A percentile compares a stretch with the other conserved stretches of the same genome.
phyloP scores from a whole-genome alignment of 768 basidiomycete species.

The Chalciporus pseudorubinellus region DNA sequence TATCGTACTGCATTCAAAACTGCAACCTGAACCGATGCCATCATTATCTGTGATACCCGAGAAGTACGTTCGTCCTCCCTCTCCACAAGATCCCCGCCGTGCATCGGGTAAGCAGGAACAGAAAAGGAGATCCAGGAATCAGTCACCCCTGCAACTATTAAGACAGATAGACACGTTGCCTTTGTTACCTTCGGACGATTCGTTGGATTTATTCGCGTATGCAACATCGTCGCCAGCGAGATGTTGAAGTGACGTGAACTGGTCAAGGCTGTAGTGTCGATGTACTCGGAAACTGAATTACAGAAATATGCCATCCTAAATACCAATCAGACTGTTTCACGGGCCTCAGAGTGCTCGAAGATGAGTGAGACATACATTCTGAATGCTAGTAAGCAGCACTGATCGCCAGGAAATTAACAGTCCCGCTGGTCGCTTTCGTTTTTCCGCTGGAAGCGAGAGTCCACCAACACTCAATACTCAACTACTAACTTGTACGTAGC shows the following conservation, averaged over 20 bases:
- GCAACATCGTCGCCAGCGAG: conserved; percentile 29
- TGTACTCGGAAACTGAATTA: no score
- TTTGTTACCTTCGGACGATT: conserved; percentile 44
- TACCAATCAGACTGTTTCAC: no score
- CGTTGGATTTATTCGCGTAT: conserved; percentile 47
- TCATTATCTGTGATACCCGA: conserved; percentile 14
- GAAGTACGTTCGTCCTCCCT: conserved; percentile 7
- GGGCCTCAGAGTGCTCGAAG: no score
- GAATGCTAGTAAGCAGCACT: no score
- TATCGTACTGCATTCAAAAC: conserved; percentile 32
- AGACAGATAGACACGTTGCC: neutral
- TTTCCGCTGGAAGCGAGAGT: no score
- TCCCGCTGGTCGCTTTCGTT: no score
- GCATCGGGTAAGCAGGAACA: conserved; percentile 10
- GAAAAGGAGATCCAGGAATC: conserved; percentile 2
- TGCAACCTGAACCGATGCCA: conserved; percentile 1
- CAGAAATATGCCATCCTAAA: no score
- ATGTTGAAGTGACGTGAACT: conserved; percentile 10
- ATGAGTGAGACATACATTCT: no score
- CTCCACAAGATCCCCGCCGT: conserved; percentile 7
- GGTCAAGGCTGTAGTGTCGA: no score
- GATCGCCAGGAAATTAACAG: no score
- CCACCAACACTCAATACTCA: no score
- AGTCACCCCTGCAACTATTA: neutral
- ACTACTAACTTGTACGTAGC: no score